Evolutionary conservation across 805 yeast species (phyloP).

Genomic region (Clavispora asparagi): DNA sequence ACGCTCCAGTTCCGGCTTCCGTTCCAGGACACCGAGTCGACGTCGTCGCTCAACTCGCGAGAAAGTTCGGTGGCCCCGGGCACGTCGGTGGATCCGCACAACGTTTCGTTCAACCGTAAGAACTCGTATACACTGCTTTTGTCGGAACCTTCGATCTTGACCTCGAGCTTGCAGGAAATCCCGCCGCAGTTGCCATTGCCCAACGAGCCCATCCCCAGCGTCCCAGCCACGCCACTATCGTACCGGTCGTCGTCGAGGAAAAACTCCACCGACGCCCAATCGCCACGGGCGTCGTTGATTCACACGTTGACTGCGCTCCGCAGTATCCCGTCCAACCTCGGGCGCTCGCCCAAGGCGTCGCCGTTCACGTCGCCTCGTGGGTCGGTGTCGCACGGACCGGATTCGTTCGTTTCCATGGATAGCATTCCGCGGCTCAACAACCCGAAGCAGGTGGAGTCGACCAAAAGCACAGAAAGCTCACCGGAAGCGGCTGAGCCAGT

Average conservation of each 20-base stretch:
- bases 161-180: constrained; percentile 24
- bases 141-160: constrained; percentile 11
- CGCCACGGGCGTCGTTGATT: constrained; percentile 37
- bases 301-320: constrained; percentile 38
- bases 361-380: constrained; percentile 46
- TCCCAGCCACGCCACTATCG: constrained; percentile 31
- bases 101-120: constrained; percentile 6
- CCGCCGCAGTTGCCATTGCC: constrained; percentile 61
- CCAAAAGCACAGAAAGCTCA: background rate
- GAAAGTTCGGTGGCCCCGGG: constrained; percentile 3
- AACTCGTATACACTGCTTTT: constrained; percentile 6
- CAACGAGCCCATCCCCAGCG: constrained; percentile 42
- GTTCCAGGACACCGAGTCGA: constrained; percentile 45
- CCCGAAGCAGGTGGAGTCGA: background rate
- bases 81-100: constrained; percentile 24
- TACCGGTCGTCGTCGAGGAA: constrained; percentile 32
- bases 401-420: background rate
- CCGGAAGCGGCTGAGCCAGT: background rate
- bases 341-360: constrained; percentile 32
- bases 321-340: constrained; percentile 24
- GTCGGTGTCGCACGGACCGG: constrained; percentile 28
- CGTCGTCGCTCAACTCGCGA: constrained; percentile 3
- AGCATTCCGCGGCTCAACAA: background rate
- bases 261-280: constrained; percentile 30
- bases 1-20: constrained; percentile 64